These are phyloP conservation scores for Xylaria sp. DNA, from an alignment of 495 filamentous ascomycete species.

Conservation along the genomic window DNA sequence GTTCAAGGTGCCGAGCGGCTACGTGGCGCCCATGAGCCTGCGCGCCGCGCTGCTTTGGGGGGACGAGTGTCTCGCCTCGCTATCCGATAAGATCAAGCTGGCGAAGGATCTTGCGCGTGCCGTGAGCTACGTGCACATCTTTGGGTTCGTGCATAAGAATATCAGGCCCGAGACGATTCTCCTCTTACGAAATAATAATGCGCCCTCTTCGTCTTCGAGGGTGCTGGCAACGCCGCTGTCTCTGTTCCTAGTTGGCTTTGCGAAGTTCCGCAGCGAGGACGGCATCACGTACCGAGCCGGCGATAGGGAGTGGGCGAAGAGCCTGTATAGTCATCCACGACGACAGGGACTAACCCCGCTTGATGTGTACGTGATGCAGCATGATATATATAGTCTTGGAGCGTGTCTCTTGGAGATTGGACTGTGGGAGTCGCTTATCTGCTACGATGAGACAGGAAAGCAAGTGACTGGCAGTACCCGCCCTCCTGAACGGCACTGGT, in stretches of 20 bases:
- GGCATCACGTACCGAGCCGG: constrained; percentile 45
- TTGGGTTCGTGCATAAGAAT: constrained; percentile 60
- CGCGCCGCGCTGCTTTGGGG: neutral
- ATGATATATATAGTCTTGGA: constrained; percentile 70
- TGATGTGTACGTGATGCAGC: constrained; percentile 59
- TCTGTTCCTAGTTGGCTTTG: constrained; percentile 54
- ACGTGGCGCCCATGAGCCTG: neutral
- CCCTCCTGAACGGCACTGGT: neutral
- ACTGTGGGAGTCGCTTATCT: constrained; percentile 58
- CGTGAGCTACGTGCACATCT: constrained; percentile 55
- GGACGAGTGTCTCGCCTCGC: neutral
- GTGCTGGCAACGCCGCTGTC: constrained; percentile 11
- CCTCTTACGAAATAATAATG: neutral
- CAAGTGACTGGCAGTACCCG: neutral
- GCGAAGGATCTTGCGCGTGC: constrained; percentile 50
- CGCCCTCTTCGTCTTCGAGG: constrained; percentile 36
- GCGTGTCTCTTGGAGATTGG: constrained; percentile 67
- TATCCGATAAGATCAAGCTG: constrained; percentile 26
- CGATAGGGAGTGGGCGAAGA: constrained; percentile 51
- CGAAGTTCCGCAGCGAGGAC: constrained; percentile 48
- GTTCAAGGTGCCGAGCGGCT: no score
- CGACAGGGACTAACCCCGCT: constrained; percentile 52
- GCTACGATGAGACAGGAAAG: constrained; percentile 25
- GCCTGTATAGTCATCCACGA: constrained; percentile 63
- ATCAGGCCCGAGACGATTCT: constrained; percentile 60